Base-by-base conservation (phyloP, 2,329 filamentous ascomycete species). In the Pseudocercospora vitis region DNA sequence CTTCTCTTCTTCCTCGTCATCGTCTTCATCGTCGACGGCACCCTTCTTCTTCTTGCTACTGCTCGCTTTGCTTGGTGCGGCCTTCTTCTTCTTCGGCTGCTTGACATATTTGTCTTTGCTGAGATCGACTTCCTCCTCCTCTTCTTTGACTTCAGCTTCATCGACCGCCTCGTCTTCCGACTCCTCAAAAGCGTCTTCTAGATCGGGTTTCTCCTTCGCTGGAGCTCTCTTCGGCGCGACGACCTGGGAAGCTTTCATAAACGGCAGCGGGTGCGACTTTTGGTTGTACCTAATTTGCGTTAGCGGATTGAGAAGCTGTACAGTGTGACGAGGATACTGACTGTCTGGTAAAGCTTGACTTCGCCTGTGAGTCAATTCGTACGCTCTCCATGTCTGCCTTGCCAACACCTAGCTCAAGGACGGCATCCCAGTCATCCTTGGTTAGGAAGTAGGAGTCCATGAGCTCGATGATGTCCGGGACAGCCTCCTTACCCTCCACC, bases 371-470 rank as follows among this genome's bases (percentile, higher is more conserved):
- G 53, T 96, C 90, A 48, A 97, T 86, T 56, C 85, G 87, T 62
- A 95, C 80, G 1, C 76, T 76, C 14, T 86, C 85, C 71, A 91
- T 84, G 58, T 86, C 81, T 80, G 95, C 91, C 1, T 85, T 83
- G 3, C 92, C 94, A 11, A 99, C 82, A 5, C 91, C 92, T 19
- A 99, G 81, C 73, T 99, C 94, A 70, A 91, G 80, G 64, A 99
- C 90, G 7, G 86, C 87, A 68, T 99, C 94, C 71, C 92, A 95
- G 69, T 99, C 94, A 19, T 99, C 94, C 58, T 88, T 87, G 0
- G 94, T 97, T 53, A 99, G 78, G 71, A 87, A 99, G 73, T 99
- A 99, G 68, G 87, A 91, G 68, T 99, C 94, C 94, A 99, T 97
- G 50, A 96, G 79, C 50, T 94, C 84, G 66, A 99, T 99, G 50